Conservation (phyloP, 2,329 filamentous ascomycete genomes). For the Cytospora chrysosperma region DNA sequence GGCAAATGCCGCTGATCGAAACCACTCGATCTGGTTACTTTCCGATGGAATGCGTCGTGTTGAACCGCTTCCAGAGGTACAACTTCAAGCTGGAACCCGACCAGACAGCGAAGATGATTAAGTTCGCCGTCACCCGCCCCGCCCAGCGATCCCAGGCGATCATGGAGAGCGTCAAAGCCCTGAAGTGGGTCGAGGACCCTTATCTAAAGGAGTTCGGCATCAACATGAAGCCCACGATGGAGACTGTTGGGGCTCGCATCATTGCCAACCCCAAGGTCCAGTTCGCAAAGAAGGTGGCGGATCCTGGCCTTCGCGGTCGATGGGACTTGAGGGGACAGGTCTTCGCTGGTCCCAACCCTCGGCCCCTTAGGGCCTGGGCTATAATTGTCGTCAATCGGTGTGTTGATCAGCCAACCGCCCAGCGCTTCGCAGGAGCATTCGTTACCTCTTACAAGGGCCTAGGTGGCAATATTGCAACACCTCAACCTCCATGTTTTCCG, state of each 20-base stretch:
- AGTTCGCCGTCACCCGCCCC: slow-evolving; percentile 82
- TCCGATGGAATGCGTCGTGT: slow-evolving; percentile 60
- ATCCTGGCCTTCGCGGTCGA: slow-evolving; percentile 67
- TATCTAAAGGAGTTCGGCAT: slow-evolving; percentile 74
- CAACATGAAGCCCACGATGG: slow-evolving; percentile 62
- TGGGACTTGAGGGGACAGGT: slow-evolving; percentile 86
- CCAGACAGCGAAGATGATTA: slow-evolving; percentile 86
- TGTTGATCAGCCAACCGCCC: slow-evolving; percentile 52
- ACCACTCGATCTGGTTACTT: slow-evolving; percentile 55
- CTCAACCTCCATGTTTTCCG: slow-evolving; percentile 37
- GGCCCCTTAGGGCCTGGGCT: slow-evolving; percentile 70
- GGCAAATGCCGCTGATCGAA: slow-evolving; percentile 56
- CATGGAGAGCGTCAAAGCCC: slow-evolving; percentile 61
- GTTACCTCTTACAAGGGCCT: slow-evolving; percentile 47
- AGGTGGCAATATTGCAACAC: slow-evolving; percentile 42
- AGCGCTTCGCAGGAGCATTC: slow-evolving; percentile 54
- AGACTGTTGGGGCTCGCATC: slow-evolving; percentile 67
- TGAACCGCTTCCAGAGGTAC: slow-evolving; percentile 59
- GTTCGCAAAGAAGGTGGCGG: slow-evolving; percentile 58
- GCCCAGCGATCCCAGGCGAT: slow-evolving; percentile 67
- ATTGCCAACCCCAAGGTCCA: slow-evolving; percentile 69
- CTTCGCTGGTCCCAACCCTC: slow-evolving; percentile 65
- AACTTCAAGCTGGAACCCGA: slow-evolving; percentile 58
- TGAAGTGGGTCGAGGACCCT: slow-evolving; percentile 67
- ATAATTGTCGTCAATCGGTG: slow-evolving; percentile 65